These are phyloP conservation scores for Colletotrichum brevisporum DNA, from an alignment of 2,329 filamentous ascomycete species.

Conservation along the genomic window DNA sequence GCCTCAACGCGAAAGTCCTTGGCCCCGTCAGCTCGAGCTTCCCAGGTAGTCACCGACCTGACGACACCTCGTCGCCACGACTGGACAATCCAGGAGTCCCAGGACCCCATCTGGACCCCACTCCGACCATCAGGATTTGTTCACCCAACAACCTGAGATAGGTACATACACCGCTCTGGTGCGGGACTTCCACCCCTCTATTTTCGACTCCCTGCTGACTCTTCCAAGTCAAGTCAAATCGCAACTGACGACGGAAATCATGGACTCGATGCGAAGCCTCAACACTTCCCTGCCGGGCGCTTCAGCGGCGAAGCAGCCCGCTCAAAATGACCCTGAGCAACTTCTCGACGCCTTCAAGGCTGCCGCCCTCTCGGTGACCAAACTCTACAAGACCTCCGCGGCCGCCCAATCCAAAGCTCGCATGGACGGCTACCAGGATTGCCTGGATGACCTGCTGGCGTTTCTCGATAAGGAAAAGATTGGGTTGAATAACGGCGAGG, in stretches of 20 bases:
- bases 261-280: conserved; percentile 52
- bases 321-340: conserved; percentile 65
- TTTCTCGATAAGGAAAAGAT: conserved; percentile 89
- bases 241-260: conserved; percentile 36
- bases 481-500: conserved; percentile 85
- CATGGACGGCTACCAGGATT: conserved; percentile 91
- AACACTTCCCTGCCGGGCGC: conserved; percentile 43
- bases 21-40: background rate
- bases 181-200: conserved; percentile 26
- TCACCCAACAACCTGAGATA: conserved; percentile 28
- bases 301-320: conserved; percentile 45
- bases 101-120: conserved; percentile 35
- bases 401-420: conserved; percentile 82
- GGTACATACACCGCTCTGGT: conserved; percentile 34
- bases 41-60: background rate
- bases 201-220: conserved; percentile 22
- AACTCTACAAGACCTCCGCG: conserved; percentile 93
- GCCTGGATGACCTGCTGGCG: conserved; percentile 87
- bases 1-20: background rate
- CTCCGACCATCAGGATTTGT: conserved; percentile 38
- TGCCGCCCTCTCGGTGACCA: conserved; percentile 93
- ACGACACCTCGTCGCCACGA: conserved; percentile 24
- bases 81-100: conserved; percentile 24
- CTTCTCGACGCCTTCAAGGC: conserved; percentile 92
- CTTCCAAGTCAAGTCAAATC: conserved; percentile 20